Percentiles rank a stretch among this genome's conserved stretches.
These are phyloP conservation scores for Panicum miliaceum DNA, from an alignment of 176 grass and related monocot species.

Conservation along the genomic window DNA sequence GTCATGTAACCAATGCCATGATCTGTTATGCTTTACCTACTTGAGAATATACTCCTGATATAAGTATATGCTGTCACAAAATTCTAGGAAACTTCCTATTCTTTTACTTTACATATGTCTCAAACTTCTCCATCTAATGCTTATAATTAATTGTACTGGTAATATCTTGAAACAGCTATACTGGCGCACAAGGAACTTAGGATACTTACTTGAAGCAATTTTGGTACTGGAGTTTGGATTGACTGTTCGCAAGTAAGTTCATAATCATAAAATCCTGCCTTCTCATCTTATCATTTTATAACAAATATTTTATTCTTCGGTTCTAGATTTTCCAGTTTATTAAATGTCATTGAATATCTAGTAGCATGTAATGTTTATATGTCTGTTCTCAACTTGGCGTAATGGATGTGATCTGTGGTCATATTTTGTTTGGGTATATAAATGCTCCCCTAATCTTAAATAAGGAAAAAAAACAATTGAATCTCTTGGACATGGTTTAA, in stretches of 20 bases:
- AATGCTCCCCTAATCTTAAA: no score
- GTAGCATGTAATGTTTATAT: not conserved
- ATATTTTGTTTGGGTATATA: not conserved
- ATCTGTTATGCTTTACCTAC: not conserved
- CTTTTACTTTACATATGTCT: slow-evolving; percentile 9
- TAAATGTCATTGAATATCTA: slow-evolving; percentile 26
- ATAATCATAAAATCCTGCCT: slow-evolving; percentile 8
- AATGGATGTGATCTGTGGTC: not conserved
- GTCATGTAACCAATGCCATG: not conserved
- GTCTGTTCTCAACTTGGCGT: not conserved
- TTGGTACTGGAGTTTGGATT: slow-evolving; percentile 93
- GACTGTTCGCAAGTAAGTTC: slow-evolving; percentile 73
- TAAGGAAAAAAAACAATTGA: no score
- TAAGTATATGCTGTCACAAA: slow-evolving; percentile 3
- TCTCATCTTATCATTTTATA: slow-evolving; percentile 6
- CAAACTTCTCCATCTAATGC: slow-evolving; percentile 13
- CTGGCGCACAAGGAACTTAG: slow-evolving; percentile 87
- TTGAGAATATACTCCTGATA: not conserved
- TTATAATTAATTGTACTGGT: slow-evolving; percentile 28
- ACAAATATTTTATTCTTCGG: slow-evolving; percentile 12
- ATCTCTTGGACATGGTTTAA: not conserved
- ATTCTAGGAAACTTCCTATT: slow-evolving; percentile 4
- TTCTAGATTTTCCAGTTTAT: slow-evolving; percentile 19
- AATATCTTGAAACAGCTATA: slow-evolving; percentile 74
- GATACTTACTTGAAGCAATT: slow-evolving; percentile 95